phyloP scores from a whole-genome alignment of 2,329 filamentous ascomycete genomes.

The Nemania diffusa region DNA sequence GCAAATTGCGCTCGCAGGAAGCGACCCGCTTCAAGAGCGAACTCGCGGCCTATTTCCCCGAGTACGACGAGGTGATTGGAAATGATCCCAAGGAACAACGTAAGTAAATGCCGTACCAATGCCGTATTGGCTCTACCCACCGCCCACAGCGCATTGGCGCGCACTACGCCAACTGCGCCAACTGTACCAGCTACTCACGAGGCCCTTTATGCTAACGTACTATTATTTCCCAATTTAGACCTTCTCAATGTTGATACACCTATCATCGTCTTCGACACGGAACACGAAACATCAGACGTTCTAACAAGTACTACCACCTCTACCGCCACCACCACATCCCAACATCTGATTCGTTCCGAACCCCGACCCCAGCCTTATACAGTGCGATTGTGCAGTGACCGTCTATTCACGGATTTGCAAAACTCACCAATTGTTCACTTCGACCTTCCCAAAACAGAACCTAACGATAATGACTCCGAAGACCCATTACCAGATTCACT shows the following conservation, averaged over 20 bases:
- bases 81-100: conserved; percentile 82
- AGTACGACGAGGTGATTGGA: conserved; percentile 94
- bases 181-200: not conserved
- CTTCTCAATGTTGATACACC: conserved; percentile 77
- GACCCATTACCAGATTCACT: conserved; percentile 68
- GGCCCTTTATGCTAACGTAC: conserved; percentile 30
- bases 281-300: conserved; percentile 44
- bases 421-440: conserved; percentile 68
- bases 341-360: conserved; percentile 45
- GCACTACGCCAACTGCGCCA: conserved; percentile 1
- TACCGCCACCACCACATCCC: conserved; percentile 48
- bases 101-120: conserved; percentile 56
- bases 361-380: conserved; percentile 51
- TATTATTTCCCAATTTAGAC: conserved; percentile 61
- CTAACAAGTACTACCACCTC: conserved; percentile 35
- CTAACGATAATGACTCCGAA: conserved; percentile 54
- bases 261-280: conserved; percentile 74
- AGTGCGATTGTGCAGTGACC: conserved; percentile 66
- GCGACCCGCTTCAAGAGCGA: conserved; percentile 90
- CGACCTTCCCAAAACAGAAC: conserved; percentile 61
- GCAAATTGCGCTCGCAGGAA: conserved; percentile 86
- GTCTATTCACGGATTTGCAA: conserved; percentile 65
- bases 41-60: conserved; percentile 87
- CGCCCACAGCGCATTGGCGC: conserved; percentile 16
- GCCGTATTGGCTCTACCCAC: conserved; percentile 12